Evolutionary conservation across 2,329 filamentous ascomycete genomes (phyloP).

Genomic region (Venturia effusa): DNA sequence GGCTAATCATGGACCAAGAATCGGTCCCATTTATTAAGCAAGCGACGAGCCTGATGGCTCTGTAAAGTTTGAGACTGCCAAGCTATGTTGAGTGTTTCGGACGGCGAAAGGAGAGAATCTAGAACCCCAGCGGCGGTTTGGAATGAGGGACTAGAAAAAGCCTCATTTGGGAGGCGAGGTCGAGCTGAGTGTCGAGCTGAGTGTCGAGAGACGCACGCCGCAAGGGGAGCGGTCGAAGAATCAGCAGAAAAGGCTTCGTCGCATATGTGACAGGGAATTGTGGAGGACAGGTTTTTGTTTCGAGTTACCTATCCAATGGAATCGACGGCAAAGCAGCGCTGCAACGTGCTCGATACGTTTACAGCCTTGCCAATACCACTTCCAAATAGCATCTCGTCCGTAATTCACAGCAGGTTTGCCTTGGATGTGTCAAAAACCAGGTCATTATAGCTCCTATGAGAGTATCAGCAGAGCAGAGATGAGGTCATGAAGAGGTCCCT

Average conservation of each 20-base stretch:
- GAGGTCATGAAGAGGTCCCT: neutral
- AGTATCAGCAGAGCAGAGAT: neutral
- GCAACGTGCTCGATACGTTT: neutral
- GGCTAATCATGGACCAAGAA: too few species aligned
- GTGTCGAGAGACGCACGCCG: neutral
- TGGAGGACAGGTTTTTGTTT: neutral
- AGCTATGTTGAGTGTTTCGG: neutral
- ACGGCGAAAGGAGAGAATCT: neutral
- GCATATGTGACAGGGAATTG: neutral
- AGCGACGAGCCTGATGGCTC: neutral
- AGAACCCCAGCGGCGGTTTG: neutral
- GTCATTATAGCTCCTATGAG: neutral
- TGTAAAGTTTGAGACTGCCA: neutral
- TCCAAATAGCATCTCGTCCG: neutral
- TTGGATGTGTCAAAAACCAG: neutral
- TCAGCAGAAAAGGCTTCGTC: too few species aligned
- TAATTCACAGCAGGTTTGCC: neutral
- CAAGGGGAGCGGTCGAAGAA: neutral
- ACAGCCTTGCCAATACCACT: neutral
- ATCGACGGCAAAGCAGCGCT: neutral
- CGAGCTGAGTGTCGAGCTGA: neutral
- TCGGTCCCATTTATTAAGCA: too few species aligned
- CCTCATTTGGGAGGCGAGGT: neutral
- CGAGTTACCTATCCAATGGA: neutral
- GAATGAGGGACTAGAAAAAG: neutral